Evolutionary conservation across 371 early-diverging fungal genomes (phyloP), one percentile per base, ranked within the genome.

Genomic region (Mortierella sp.): DNA sequence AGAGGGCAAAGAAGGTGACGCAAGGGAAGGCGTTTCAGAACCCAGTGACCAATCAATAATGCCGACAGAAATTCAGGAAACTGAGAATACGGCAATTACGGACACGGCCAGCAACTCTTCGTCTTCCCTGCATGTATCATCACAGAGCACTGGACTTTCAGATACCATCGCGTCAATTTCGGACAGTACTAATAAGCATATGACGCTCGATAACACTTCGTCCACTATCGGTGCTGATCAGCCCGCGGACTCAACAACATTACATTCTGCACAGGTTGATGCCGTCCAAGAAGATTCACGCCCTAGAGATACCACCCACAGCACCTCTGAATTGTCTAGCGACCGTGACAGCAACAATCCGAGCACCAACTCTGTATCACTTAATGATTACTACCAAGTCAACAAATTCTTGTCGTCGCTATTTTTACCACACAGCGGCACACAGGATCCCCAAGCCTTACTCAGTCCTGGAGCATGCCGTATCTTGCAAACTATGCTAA

Each of bases 361-460:
- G 12, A 34, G 28, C n/a, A 15, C 19, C 0, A n/a, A 34, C 17
- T 5, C 9, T 2, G 35, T 22, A 12, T 59, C 42, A 13, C 22
- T 71, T n/a, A 28, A 22, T 10, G 68, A 68, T 22, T 68, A 61
- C 37, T 78, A 78, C 37, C 66, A 70, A 23, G 79, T 69, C 40
- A 78, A 78, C 59, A 37, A 55, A 28, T 78, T 68, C 34, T 10
- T 78, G 22, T 49, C 70, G 7, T 28, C 51, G 7, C 51, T 73
- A 8, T 78, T 78, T 23, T n/a, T 29, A 6, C 66, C 56, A 26
- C n/a, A 51, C 8, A 5, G 28, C 1, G 32, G 47, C 2, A 26
- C n/a, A 7, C 5, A 9, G 6, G 22, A 40, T 8, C 3, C 10
- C 0, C 57, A 22, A 7, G 15, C 28, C 26, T 61, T 54, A 1